These are phyloP conservation scores for Apophysomyces ossiformis DNA, from an alignment of 371 early-diverging fungal species.

Conservation along the genomic window DNA sequence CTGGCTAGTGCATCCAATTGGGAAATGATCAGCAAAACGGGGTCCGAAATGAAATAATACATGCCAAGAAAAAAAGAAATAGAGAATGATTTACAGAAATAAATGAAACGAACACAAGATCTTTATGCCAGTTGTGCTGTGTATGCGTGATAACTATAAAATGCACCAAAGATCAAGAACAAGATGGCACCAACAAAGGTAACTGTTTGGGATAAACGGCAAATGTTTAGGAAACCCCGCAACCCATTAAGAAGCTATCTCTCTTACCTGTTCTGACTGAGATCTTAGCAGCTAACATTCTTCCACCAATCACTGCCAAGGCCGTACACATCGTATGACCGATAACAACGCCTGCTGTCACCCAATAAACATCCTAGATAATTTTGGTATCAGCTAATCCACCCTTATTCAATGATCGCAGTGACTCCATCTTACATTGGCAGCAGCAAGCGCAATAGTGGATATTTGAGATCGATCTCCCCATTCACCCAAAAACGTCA, in stretches of 20 bases:
- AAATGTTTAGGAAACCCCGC: neutral
- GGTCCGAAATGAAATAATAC: neutral
- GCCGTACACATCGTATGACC: slow-evolving; percentile 93
- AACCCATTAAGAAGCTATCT: neutral
- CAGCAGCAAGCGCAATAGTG: slow-evolving; percentile 94
- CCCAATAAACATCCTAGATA: slow-evolving; percentile 76
- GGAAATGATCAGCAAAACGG: neutral
- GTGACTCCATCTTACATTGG: slow-evolving; percentile 63
- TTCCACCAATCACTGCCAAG: slow-evolving; percentile 93
- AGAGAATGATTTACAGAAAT: no score
- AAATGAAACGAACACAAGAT: neutral
- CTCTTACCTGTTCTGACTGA: slow-evolving; percentile 86
- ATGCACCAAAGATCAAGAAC: slow-evolving; percentile 84
- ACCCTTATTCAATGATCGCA: neutral
- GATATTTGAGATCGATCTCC: slow-evolving; percentile 95
- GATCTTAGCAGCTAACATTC: slow-evolving; percentile 87
- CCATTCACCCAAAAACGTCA: slow-evolving; percentile 98
- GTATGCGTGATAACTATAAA: slow-evolving; percentile 63
- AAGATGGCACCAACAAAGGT: slow-evolving; percentile 83
- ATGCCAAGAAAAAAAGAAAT: neutral
- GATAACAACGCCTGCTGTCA: slow-evolving; percentile 83
- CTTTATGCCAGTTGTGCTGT: slow-evolving; percentile 11
- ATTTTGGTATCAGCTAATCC: slow-evolving; percentile 15
- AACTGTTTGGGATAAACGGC: slow-evolving; percentile 53
- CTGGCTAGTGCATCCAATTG: neutral